Base-by-base conservation (phyloP, 2,329 filamentous ascomycete species). In the Fusarium humuli region DNA sequence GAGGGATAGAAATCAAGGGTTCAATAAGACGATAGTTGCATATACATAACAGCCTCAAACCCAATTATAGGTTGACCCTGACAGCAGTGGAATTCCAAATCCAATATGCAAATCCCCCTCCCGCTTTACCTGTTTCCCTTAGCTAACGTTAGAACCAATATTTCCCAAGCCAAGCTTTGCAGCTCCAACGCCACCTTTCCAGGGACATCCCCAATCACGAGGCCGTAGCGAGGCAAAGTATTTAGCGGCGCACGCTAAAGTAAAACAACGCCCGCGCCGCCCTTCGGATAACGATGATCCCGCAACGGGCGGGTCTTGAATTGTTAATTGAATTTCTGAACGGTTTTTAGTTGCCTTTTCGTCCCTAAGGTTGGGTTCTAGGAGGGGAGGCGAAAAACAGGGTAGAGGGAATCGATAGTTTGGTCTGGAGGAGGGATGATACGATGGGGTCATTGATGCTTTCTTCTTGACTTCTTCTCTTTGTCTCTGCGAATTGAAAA, bases 151-250 rank as follows among this genome's bases (percentile, higher is more conserved):
- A n/a, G 34, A 41, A 45, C 48, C 63, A 66, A 61, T 66, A 67
- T 55, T 66, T 48, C 45, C 30, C 37, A 66, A 60, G 52, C 57
- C 42, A 48, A 63, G 60, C 55, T 58, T 61, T 23, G 44, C 64
- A 66, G 64, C 70, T 59, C 53, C 53, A 54, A 60, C 70, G 70
- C 70, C 68, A 73, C 71, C 25, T 59, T 67, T 47, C 41, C 64
- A 71, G 61, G 61, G 34, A 18, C 16, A 10, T 23, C 42, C 27
- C 72, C 66, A 74, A 75, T 74, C 68, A 74, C 52, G 47, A 58
- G 23, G 29, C 9, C 6, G 23, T 27, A 41, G 50, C 40, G 47
- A 57, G 62, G 56, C 47, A 50, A 29, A 73, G 61, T 72, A 74
- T 68, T 68, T 61, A 72, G 57, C 57, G 70, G 61, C 62, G 65